Conservation (phyloP, 768 basidiomycete species). For the Baorangia bicolor region DNA sequence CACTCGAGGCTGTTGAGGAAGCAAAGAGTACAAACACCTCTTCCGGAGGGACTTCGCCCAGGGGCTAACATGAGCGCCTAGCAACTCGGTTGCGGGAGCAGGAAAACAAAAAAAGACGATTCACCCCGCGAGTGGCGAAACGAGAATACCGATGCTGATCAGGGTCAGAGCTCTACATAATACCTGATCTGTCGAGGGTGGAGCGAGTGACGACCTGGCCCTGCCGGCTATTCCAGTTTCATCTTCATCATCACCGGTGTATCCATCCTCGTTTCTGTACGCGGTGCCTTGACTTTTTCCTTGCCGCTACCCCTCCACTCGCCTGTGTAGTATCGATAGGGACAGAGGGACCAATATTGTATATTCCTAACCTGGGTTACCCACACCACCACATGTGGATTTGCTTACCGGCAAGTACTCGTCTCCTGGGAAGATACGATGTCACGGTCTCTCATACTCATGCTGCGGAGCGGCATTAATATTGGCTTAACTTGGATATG, state of each 20-base stretch:
- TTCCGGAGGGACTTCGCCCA: constrained; percentile 18
- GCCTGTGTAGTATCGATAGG: not conserved
- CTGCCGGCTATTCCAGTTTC: constrained; percentile 16
- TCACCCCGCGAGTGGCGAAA: constrained; percentile 5
- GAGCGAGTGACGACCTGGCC: constrained; percentile 11
- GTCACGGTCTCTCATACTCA: no score
- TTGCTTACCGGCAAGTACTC: no score
- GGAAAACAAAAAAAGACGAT: not conserved
- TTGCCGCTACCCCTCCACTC: not conserved
- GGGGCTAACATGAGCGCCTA: constrained; percentile 27
- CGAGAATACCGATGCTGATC: not conserved
- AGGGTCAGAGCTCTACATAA: not conserved
- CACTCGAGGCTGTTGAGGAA: no score
- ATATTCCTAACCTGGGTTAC: constrained; percentile 6
- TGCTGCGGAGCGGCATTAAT: no score
- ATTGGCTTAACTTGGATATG: no score
- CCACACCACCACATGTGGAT: no score
- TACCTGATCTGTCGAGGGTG: constrained; percentile 18
- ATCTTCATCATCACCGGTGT: not conserved
- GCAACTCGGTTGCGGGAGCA: not conserved
- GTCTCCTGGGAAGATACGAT: no score
- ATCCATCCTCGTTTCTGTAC: not conserved
- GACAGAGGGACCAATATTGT: constrained; percentile 1
- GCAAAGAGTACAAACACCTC: constrained; percentile 45
- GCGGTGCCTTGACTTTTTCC: not conserved